These are phyloP conservation scores for Coprinellus micaceus DNA, from an alignment of 768 basidiomycete genomes.

Conservation along the genomic window DNA sequence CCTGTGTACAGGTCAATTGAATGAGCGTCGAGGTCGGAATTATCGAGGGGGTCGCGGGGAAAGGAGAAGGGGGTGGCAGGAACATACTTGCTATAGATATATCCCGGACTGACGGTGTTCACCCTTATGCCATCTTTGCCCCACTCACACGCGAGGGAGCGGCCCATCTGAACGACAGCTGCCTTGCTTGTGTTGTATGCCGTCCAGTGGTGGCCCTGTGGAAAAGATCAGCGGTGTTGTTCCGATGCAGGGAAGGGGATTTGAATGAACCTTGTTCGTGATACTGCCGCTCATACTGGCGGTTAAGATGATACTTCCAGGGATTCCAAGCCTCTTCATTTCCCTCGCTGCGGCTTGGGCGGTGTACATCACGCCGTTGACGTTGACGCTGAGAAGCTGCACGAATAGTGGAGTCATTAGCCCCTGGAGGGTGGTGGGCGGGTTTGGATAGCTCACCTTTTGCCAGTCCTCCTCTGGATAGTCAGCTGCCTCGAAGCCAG, in stretches of 20 bases:
- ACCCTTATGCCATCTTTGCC: slow-evolving; percentile 64
- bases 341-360: slow-evolving; percentile 58
- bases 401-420: too few species aligned
- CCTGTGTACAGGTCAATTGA: slow-evolving; percentile 7
- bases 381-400: slow-evolving; percentile 53
- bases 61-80: neutral
- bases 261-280: slow-evolving; percentile 38
- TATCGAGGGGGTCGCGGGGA: too few species aligned
- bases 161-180: slow-evolving; percentile 76
- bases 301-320: slow-evolving; percentile 56
- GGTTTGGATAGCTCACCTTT: too few species aligned
- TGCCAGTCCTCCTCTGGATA: slow-evolving; percentile 54
- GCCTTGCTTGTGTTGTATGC: slow-evolving; percentile 74
- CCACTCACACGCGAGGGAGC: slow-evolving; percentile 75
- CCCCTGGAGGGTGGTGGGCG: too few species aligned
- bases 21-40: neutral
- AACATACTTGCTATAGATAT: slow-evolving; percentile 60
- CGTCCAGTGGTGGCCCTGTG: slow-evolving; percentile 51
- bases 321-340: slow-evolving; percentile 46
- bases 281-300: slow-evolving; percentile 62
- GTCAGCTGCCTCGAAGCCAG: slow-evolving; percentile 47
- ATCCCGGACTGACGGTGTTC: slow-evolving; percentile 69
- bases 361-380: slow-evolving; percentile 54
- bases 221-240: neutral
- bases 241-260: neutral